Base-by-base conservation (phyloP, 441 rosid genomes). In the Melastoma candidum region DNA sequence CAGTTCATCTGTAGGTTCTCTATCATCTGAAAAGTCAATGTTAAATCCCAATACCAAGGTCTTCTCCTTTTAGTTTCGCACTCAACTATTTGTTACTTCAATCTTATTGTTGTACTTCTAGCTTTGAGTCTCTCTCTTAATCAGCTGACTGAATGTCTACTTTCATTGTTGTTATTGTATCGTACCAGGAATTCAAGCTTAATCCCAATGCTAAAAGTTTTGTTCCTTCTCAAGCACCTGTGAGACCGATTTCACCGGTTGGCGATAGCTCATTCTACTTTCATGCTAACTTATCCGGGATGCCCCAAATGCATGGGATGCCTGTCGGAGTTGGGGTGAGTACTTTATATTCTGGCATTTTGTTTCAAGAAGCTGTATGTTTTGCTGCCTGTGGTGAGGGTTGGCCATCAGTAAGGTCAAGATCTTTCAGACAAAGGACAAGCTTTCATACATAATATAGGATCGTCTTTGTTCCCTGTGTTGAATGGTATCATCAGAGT, bases 141-240 rank as follows among this genome's bases (percentile, higher is more conserved):
- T 32, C 41, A 32, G 41, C 41, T 32, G 41, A 32, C 41, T 8
- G 1, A 8, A 32, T 10, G 2, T 46, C n/a, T n/a, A 17, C 25
- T 44, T 55, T 32, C 56, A 29, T 3, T 29, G 36, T 3, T 29
- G 36, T 29, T 29, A 29, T 29, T 29, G 7, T 29, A 6, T 29
- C 7, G 36, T 60, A 4, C 51, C 86, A 94, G 99, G 99, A 90
- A 77, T 94, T 90, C 70, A 94, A 73, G 67, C 80, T 85, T 47
- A 94, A 89, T 74, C 99, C 97, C 48, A 78, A 94, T 45, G 99
- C 97, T 12, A 83, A 87, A 84, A 87, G 95, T 63, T 90, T 83
- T 69, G 69, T 66, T 47, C 97, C 96, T 52, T 68, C 77, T 44
- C 92, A 76, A 64, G 17, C 77, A 10, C 71, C 81, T 68, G 73